phyloP scores from a whole-genome alignment of 345 rosid genomes.

The Eucalyptus regnans region DNA sequence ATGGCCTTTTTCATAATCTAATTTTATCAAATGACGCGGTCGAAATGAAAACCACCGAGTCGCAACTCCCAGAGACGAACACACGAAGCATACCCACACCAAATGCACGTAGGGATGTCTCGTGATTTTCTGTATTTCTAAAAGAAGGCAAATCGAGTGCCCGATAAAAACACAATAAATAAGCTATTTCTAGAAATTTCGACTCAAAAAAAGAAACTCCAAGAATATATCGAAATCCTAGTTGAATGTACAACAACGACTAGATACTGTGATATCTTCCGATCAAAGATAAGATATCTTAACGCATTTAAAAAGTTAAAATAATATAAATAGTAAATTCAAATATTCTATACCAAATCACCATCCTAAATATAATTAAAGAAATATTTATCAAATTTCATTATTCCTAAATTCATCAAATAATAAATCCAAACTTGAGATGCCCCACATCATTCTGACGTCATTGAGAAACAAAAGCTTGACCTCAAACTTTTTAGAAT shows the following conservation, averaged over 20 bases:
- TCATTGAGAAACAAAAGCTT: background rate
- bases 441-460: background rate
- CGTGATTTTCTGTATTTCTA: too few relatives aligned
- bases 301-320: background rate
- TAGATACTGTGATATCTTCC: background rate
- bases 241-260: rapidly evolving
- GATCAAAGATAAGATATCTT: background rate
- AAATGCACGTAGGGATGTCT: background rate
- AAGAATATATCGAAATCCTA: rapidly evolving
- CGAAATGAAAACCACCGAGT: background rate
- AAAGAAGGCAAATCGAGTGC: background rate
- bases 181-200: background rate
- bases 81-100: background rate
- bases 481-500: background rate
- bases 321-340: too few relatives aligned
- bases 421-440: background rate
- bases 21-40: too few relatives aligned
- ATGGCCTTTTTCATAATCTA: background rate
- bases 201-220: rapidly evolving
- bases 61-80: background rate
- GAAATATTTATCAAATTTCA: background rate
- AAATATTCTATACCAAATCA: background rate
- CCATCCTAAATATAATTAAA: too few relatives aligned
- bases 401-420: background rate
- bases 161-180: background rate